Percentiles rank a stretch among this genome's conserved stretches.
Conservation (phyloP, 208 protist genomes). For the Leishmania mexicana region DNA sequence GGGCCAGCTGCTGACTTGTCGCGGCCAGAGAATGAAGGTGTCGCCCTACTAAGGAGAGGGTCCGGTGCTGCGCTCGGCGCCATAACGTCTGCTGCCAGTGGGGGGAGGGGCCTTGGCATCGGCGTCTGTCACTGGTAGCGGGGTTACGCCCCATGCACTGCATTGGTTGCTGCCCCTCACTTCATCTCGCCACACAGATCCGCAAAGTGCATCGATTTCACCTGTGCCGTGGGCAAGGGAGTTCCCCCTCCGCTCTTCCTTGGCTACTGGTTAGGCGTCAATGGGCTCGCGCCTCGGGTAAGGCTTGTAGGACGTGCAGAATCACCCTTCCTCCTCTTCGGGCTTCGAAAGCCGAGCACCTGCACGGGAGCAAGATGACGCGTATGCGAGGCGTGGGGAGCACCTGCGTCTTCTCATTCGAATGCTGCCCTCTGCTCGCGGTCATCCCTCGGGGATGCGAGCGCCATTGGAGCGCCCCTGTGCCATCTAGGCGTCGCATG, state of each 20-base stretch:
- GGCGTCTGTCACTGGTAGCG: too few relatives aligned
- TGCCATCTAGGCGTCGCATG: background rate
- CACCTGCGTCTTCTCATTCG: background rate
- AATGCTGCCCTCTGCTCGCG: background rate
- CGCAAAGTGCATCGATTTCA: background rate
- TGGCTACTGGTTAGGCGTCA: background rate
- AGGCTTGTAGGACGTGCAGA: background rate
- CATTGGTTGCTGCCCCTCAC: background rate
- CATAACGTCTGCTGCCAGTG: too few relatives aligned
- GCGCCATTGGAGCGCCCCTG: background rate
- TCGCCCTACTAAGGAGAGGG: background rate
- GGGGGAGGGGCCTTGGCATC: too few relatives aligned
- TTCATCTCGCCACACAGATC: background rate
- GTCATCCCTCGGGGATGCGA: background rate
- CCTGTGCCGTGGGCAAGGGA: background rate
- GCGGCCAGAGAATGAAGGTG: constrained; percentile 27
- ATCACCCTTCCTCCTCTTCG: background rate
- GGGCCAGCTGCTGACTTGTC: constrained; percentile 12
- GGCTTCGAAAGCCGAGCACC: background rate
- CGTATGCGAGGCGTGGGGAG: background rate
- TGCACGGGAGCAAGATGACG: background rate
- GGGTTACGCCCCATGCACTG: too few relatives aligned
- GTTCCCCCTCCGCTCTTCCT: background rate
- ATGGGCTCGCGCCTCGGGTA: too few relatives aligned
- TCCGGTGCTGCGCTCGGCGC: too few relatives aligned